Evolutionary conservation across 176 grass and related monocot species (phyloP).

Genomic region (Miscanthus lutarioriparius): DNA sequence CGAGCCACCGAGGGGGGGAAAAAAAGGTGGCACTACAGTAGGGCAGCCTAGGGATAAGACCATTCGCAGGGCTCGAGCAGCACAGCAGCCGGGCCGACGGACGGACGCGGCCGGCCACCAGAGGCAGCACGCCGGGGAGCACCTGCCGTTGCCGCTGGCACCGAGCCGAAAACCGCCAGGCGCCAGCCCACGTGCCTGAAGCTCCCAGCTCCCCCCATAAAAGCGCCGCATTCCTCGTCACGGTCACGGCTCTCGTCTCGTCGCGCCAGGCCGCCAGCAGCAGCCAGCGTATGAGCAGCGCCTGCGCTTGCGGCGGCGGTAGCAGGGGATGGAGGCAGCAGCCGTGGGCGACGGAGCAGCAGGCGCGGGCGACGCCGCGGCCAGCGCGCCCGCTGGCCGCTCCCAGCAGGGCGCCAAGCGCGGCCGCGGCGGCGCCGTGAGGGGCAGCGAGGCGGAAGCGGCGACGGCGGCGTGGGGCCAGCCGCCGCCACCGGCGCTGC

Average conservation of each 20-base stretch:
- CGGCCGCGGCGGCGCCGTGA: conserved; percentile 38
- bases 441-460: background rate
- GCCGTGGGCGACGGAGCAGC: background rate
- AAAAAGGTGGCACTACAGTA: background rate
- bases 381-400: background rate
- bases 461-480: conserved; percentile 8
- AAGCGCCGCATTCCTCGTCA: background rate
- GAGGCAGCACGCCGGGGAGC: background rate
- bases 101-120: background rate
- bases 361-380: conserved; percentile 15
- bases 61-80: conserved; percentile 6
- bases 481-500: conserved; percentile 7
- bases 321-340: conserved; percentile 35
- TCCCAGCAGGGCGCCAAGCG: conserved; percentile 47
- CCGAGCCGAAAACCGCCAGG: background rate
- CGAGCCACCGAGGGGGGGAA: background rate
- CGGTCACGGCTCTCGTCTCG: background rate
- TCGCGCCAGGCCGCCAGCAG: background rate
- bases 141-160: conserved; percentile 6
- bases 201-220: background rate
- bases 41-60: conserved; percentile 17
- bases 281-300: conserved; percentile 33
- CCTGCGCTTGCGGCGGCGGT: background rate
- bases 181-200: background rate
- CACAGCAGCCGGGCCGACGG: background rate